phyloP scores from a whole-genome alignment of 192 early-diverging fungal genomes.

The Nowakowskiella sp. region DNA sequence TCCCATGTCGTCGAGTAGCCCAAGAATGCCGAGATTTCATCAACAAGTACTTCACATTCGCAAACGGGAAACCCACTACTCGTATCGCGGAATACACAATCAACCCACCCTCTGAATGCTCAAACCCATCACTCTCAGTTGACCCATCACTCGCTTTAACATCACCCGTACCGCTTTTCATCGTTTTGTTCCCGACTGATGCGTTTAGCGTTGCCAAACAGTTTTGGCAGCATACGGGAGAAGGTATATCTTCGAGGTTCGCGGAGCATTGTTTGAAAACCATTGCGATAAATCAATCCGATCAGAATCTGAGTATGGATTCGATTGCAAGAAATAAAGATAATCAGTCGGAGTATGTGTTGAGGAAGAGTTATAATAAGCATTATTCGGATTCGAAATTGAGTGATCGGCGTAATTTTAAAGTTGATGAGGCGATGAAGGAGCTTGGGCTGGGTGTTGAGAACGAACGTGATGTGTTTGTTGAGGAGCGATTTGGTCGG shows the following conservation, averaged over 20 bases:
- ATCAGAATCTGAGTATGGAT: conserved; percentile 1
- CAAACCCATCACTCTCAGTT: conserved; percentile 28
- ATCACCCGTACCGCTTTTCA: conserved; percentile 47
- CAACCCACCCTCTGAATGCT: conserved; percentile 29
- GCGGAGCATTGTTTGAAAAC: conserved; percentile 75
- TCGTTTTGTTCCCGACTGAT: conserved; percentile 66
- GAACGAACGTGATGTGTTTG: conserved; percentile 56
- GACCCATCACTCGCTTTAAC: conserved; percentile 31
- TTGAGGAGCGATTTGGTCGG: conserved; percentile 92
- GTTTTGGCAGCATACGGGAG: conserved; percentile 95
- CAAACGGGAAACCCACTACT: conserved; percentile 14
- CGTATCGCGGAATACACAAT: conserved; percentile 64
- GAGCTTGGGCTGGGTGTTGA: conserved; percentile 5
- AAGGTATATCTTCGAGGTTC: conserved; percentile 77
- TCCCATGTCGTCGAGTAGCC: conserved; percentile 61
- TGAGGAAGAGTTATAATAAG: conserved; percentile 4
- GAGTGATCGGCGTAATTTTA: not conserved
- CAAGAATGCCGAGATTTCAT: conserved; percentile 62
- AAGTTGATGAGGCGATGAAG: conserved; percentile 6
- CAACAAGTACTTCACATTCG: conserved; percentile 30
- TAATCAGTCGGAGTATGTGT: conserved; percentile 12
- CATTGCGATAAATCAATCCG: conserved; percentile 50
- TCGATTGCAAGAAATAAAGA: conserved; percentile 24
- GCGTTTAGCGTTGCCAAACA: conserved; percentile 71
- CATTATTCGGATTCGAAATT: not conserved